Conservation (phyloP, 2,329 filamentous ascomycete genomes). For the Aspergillaceae sp. region DNA sequence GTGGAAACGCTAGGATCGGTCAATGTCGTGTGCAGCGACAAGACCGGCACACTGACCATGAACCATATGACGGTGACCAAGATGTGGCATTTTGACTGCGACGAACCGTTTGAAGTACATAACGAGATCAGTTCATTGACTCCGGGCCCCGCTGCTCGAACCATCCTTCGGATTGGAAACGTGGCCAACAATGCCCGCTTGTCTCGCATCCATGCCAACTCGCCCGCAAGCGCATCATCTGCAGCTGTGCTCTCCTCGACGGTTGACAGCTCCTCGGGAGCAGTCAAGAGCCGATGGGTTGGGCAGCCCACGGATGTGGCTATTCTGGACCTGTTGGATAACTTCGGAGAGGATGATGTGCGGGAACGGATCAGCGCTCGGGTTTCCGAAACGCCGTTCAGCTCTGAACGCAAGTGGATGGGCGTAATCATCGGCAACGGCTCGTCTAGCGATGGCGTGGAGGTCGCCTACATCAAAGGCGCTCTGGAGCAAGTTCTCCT, state of each 20-base stretch:
- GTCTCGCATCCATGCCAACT: conserved; percentile 61
- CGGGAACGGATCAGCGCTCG: conserved; percentile 77
- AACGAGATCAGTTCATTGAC: conserved; percentile 45
- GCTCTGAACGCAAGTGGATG: conserved; percentile 98
- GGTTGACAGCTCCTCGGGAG: conserved; percentile 51
- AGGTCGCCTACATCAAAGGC: conserved; percentile 92
- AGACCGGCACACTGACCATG: conserved; percentile 90
- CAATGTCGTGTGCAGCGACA: conserved; percentile 98
- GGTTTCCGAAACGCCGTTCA: conserved; percentile 83
- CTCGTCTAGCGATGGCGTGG: conserved; percentile 52
- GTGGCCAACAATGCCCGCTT: conserved; percentile 91
- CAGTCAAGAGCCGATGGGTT: conserved; percentile 78
- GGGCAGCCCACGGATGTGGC: conserved; percentile 96
- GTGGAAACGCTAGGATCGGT: conserved; percentile 98
- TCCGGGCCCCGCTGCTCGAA: conserved; percentile 65
- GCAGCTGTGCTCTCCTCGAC: conserved; percentile 82
- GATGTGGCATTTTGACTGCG: conserved; percentile 83
- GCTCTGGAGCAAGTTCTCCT: conserved; percentile 79
- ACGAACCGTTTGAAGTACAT: conserved; percentile 48
- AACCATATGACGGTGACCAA: conserved; percentile 98
- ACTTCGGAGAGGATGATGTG: conserved; percentile 83
- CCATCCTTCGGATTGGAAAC: conserved; percentile 84
- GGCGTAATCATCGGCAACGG: conserved; percentile 69
- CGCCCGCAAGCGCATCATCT: conserved; percentile 60
- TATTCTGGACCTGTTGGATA: conserved; percentile 87